These are phyloP conservation scores for Ceriops zippeliana DNA, from an alignment of 345 rosid species.

Conservation along the genomic window DNA sequence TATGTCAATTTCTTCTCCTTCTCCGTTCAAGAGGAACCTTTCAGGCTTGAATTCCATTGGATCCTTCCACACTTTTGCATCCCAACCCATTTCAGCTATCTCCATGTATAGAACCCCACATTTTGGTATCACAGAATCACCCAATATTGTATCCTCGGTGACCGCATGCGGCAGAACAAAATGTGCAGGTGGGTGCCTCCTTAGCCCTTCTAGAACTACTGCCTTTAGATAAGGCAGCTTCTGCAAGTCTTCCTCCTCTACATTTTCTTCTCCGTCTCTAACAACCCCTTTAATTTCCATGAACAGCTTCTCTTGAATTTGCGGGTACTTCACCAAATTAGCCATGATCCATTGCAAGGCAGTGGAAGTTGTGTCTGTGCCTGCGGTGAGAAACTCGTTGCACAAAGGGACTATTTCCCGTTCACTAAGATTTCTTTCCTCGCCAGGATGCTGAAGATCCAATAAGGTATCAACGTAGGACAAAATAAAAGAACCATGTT, in stretches of 20 bases:
- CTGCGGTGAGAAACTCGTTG: conserved; percentile 10
- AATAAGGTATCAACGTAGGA: conserved; percentile 20
- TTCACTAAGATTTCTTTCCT: conserved; percentile 17
- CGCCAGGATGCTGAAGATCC: conserved; percentile 14
- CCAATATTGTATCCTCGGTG: conserved; percentile 7
- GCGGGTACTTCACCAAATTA: conserved; percentile 16
- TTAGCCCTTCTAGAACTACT: conserved; percentile 16
- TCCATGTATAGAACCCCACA: conserved; percentile 7
- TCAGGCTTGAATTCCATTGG: conserved; percentile 22
- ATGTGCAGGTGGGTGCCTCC: conserved; percentile 18
- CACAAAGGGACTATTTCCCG: conserved; percentile 7
- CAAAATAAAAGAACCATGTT: background rate
- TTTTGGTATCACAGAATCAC: background rate
- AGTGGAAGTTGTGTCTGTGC: conserved; percentile 17
- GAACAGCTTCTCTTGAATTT: conserved; percentile 15
- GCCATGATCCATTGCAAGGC: conserved; percentile 24
- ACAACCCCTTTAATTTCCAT: conserved; percentile 12
- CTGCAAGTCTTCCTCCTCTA: conserved; percentile 9
- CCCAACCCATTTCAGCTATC: conserved; percentile 22
- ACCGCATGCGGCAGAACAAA: conserved; percentile 11
- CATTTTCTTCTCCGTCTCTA: background rate
- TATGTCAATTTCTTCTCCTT: conserved; percentile 6
- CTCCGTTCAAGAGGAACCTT: conserved; percentile 9
- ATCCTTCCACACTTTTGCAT: conserved; percentile 21
- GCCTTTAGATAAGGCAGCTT: conserved; percentile 19